These are phyloP conservation scores for Cetraspora pellucida DNA, from an alignment of 192 early-diverging fungal species.

Conservation along the genomic window DNA sequence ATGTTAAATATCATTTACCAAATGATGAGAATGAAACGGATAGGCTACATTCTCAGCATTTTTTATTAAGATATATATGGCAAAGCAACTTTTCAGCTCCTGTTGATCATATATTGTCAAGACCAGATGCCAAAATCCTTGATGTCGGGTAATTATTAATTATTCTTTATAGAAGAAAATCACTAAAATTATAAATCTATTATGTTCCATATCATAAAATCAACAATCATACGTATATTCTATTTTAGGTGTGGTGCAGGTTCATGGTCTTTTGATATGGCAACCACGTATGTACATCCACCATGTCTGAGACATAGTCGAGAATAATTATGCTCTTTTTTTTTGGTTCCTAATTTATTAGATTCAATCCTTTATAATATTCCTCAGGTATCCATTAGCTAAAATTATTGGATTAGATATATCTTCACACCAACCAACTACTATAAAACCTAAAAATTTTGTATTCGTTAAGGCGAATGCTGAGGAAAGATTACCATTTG, in stretches of 20 bases:
- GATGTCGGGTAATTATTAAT: background rate
- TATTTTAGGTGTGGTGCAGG: slow-evolving; percentile 16
- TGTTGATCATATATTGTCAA: background rate
- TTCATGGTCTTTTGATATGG: slow-evolving; percentile 14
- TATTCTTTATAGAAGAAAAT: background rate
- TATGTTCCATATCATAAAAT: too few species aligned
- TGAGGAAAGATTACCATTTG: slow-evolving; percentile 41
- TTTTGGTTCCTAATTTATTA: too few species aligned
- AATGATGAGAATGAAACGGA: slow-evolving; percentile 2
- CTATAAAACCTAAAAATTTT: background rate
- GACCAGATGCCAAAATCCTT: background rate
- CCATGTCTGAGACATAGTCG: too few species aligned
- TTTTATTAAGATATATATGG: background rate
- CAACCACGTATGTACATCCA: too few species aligned
- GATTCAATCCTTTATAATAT: too few species aligned
- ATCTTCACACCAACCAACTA: background rate
- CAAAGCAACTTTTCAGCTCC: slow-evolving; percentile 14
- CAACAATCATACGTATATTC: too few species aligned
- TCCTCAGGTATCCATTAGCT: background rate
- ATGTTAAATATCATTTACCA: slow-evolving; percentile 1
- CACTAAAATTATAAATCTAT: background rate
- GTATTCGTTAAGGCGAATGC: slow-evolving; percentile 43
- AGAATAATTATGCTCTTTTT: too few species aligned
- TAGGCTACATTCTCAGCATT: slow-evolving; percentile 24
- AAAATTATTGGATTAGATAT: slow-evolving; percentile 18